Percentiles rank a stretch among this genome's conserved stretches.
phyloP scores from a whole-genome alignment of 192 early-diverging fungal genomes.

The Linderina pennispora region DNA sequence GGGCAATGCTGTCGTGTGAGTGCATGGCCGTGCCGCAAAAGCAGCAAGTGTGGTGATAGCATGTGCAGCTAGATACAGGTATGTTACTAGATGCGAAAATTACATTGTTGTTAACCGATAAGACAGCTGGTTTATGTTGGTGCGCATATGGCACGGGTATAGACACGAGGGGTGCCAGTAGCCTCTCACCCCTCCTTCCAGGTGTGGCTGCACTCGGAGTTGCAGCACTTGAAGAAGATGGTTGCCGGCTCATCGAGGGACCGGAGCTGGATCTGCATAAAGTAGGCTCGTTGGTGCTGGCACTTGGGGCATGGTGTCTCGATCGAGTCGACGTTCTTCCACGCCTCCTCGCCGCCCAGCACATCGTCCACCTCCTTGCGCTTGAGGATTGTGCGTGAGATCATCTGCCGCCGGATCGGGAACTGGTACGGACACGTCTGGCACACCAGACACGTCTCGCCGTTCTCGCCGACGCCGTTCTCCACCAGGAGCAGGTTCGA shows the following conservation, averaged over 20 bases:
- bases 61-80: too few species aligned
- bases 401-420: slow-evolving; percentile 58
- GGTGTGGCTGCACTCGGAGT: slow-evolving; percentile 56
- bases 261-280: slow-evolving; percentile 87
- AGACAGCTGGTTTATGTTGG: background rate
- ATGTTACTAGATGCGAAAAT: too few species aligned
- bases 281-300: slow-evolving; percentile 67
- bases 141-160: background rate
- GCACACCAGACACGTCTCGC: slow-evolving; percentile 64
- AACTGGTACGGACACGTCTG: slow-evolving; percentile 87
- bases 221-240: slow-evolving; percentile 83
- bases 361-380: slow-evolving; percentile 91
- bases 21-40: background rate
- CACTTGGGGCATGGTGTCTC: slow-evolving; percentile 57
- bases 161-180: background rate
- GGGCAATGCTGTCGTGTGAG: background rate
- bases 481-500: slow-evolving; percentile 77
- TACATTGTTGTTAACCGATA: too few species aligned
- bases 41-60: too few species aligned
- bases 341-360: slow-evolving; percentile 82
- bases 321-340: slow-evolving; percentile 75
- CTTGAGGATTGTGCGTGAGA: slow-evolving; percentile 60
- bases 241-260: slow-evolving; percentile 97
- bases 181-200: slow-evolving; percentile 60
- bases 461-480: slow-evolving; percentile 32